Conservation (phyloP, 768 basidiomycete genomes). For the Symmetrospora coprosmae region DNA sequence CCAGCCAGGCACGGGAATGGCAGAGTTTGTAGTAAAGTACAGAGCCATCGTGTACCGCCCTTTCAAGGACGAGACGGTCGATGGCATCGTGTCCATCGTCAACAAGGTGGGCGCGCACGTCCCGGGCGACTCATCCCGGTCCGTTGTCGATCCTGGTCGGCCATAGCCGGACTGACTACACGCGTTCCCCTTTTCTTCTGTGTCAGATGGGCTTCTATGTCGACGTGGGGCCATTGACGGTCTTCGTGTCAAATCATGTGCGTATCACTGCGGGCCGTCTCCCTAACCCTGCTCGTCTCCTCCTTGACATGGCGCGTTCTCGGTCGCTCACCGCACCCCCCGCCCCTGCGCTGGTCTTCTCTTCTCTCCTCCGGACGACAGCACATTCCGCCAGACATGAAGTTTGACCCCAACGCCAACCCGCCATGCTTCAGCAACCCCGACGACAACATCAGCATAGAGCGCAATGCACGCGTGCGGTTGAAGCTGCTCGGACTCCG, state of each 20-base stretch:
- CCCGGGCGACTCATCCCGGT: too few species aligned
- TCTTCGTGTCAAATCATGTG: conserved; percentile 93
- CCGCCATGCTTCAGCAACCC: conserved; percentile 66
- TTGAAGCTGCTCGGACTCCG: conserved; percentile 97
- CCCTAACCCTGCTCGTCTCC: neutral
- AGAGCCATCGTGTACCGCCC: conserved; percentile 97
- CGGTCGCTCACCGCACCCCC: neutral
- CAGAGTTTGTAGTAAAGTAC: conserved; percentile 87
- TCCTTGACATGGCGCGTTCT: neutral
- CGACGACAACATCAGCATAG: conserved; percentile 62
- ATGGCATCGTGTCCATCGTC: conserved; percentile 87
- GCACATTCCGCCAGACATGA: conserved; percentile 88
- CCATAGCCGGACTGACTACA: too few species aligned
- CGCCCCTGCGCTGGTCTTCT: neutral
- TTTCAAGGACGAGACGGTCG: conserved; percentile 98
- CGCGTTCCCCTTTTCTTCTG: too few species aligned
- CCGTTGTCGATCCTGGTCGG: too few species aligned
- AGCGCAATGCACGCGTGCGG: conserved; percentile 66
- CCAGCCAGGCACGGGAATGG: conserved; percentile 44
- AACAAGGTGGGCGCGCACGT: conserved; percentile 82
- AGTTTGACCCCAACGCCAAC: conserved; percentile 87
- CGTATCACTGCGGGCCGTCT: too few species aligned
- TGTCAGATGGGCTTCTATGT: conserved; percentile 94
- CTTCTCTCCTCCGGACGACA: conserved; percentile 33
- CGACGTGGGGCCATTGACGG: conserved; percentile 81